Base-by-base conservation (phyloP, 176 grass and related monocot species). In the Oropetium thomaeum region DNA sequence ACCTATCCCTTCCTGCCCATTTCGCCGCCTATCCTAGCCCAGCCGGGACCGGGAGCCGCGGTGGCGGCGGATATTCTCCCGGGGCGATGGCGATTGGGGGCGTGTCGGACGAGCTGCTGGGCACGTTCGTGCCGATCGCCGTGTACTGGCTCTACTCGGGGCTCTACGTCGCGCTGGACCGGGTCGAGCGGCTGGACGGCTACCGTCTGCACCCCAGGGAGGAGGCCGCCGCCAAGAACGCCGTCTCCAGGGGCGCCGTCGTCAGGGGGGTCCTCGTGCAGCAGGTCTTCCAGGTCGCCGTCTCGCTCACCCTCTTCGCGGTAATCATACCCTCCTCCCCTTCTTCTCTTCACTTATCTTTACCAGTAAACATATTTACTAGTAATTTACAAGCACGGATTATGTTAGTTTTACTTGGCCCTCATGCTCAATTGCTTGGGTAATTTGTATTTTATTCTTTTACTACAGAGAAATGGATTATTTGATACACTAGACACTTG, bases 131-230 rank as follows among this genome's bases (percentile, higher is more conserved):
- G 82, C 92, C 92, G 47, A 89, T 96, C 51, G 89, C 69, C 10
- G 92, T 96, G 35, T 96, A 92, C 59, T 96, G 92, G 92, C 71
- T 89, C 59, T 96, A 96, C 76, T 96, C 92, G 3, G 89, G 92
- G 31, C 25, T 92, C 29, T 96, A 92, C 73, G 63, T 85, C 42
- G 74, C 81, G 69, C 70, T 96, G 22, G 92, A 89, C 23, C 70
- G 86, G 20, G 67, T 87, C 58, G 73, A 65, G 31, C 20, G 73
- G 38, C 41, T 90, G 7, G 78, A 85, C 61, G 48, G 83, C 2
- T 96, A 92, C 67, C 80, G 92, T 67, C 73, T 96, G 59, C 92
- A 96, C 76, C 79, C 86, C 23, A 96, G 84, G 82, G 83, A 29
- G 27, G 92, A 96, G 66, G 92, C 91, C 75, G 59, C 70, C 23